Base-by-base conservation (phyloP, 208 protist species). In the Trypanosoma avium region DNA sequence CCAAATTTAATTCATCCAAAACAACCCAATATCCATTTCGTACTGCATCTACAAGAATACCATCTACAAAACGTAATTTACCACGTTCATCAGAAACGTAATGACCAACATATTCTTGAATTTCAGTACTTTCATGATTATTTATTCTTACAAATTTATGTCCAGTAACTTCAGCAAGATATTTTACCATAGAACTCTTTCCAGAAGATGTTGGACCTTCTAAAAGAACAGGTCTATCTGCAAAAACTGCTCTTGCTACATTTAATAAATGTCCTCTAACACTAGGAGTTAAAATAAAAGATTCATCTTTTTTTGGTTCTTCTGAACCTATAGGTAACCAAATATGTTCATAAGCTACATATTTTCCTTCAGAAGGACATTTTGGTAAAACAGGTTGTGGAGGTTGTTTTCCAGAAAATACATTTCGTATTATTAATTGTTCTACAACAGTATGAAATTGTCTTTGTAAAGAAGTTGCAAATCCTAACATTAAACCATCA, bases 81-180 rank as follows among this genome's bases (percentile, higher is more conserved):
- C 98, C 98, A 26, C 92, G 65, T 38, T 94, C 88, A 76, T 99
- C 95, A 3, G 97, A 92, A 35, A 98, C 87, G 75, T 99, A 99
- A 55, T 90, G 82, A 27, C 99, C 99, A 27, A 99, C 69, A 85
- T 99, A 99, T 76, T 99, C 99, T 75, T 99, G 97, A 22, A 99
- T 77, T 77, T 99, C 99, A 3, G 99, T 99, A 75, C 99, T 99
- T 77, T 99, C 98, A 79, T 99, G 99, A 88, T 99, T 99, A 83
- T 99, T 99, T 77, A 99, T 99, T 53, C 99, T 94, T 3, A 99
- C 93, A 77, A 99, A 99, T 15, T 80, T 84, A 81, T 99, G 98
- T 15, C 99, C 99, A 4, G 98, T 99, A 13, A 91, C 61, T 48
- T 92, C 79, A 1, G 99, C 99, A 15, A 99, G 79, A 78, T 99